Percentiles rank a stretch among this genome's conserved stretches.
These are phyloP conservation scores for Chimonanthus praecox DNA, from an alignment of 164 flowering plant species.

Conservation along the genomic window DNA sequence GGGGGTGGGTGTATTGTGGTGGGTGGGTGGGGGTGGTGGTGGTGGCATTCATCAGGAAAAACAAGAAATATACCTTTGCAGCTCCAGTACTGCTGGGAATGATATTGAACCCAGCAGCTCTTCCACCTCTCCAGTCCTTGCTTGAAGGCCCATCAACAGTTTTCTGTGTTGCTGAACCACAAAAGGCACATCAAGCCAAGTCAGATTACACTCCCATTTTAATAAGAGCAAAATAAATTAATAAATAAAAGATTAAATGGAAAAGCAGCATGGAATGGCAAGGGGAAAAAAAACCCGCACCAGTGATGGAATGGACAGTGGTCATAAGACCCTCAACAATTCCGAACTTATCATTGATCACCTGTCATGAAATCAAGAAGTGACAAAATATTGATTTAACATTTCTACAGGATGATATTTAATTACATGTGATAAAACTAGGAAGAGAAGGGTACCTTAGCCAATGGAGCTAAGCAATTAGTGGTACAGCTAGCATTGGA, in stretches of 20 bases:
- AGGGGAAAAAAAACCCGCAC: slow-evolving; percentile 13
- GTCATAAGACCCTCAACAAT: slow-evolving; percentile 96
- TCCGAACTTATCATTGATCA: slow-evolving; percentile 74
- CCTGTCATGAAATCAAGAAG: slow-evolving; percentile 19
- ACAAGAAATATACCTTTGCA: slow-evolving; percentile 54
- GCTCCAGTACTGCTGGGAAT: slow-evolving; percentile 99
- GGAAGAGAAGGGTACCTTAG: slow-evolving; percentile 45
- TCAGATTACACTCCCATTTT: neutral
- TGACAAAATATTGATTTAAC: neutral
- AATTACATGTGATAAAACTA: neutral
- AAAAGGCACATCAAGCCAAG: neutral
- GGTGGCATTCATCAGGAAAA: too few relatives aligned
- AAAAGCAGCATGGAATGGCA: neutral
- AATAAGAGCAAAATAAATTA: neutral
- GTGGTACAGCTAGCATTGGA: slow-evolving; percentile 99
- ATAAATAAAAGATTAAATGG: neutral
- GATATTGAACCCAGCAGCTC: slow-evolving; percentile 94
- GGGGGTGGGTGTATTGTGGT: too few relatives aligned
- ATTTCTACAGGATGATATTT: neutral
- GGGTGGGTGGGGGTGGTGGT: too few relatives aligned
- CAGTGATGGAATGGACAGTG: slow-evolving; percentile 85
- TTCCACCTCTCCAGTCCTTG: slow-evolving; percentile 99
- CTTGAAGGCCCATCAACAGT: slow-evolving; percentile 96
- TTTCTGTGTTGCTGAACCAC: slow-evolving; percentile 75
- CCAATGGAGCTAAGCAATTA: slow-evolving; percentile 91